Base-by-base conservation (phyloP, 768 basidiomycete species). In the Termitomyces sp. region DNA sequence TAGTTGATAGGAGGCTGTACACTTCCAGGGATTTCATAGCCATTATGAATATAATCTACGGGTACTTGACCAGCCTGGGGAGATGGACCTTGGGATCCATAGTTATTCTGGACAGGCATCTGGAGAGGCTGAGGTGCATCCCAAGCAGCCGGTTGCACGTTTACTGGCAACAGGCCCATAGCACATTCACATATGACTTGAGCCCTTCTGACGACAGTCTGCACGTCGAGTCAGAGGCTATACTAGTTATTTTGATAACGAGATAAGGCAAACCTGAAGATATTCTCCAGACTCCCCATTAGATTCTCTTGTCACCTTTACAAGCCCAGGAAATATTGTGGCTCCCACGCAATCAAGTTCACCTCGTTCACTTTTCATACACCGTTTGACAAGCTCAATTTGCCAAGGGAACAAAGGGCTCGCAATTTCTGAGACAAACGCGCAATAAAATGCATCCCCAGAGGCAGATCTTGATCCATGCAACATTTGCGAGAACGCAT, bases 131-230 rank as follows among this genome's bases (percentile, higher is more conserved):
- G 56, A 34, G 25, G 31, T 14, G 34, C 14, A 6, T 6, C 31
- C 17, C n/a, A 10, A 32, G 12, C 31, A 63, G 62, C 63, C 34
- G 62, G 66, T 46, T 68, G 66, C 45, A 42, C 3, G 17, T 49
- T 58, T 12, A 69, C 60, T 15, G 67, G 65, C 59, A 69, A 67
- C 11, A 77, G 76, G 9, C 76, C 76, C 70, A 92, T 74, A 1
- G 92, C 91, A 68, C 90, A 95, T 73, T 91, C 89, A 67, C 92
- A 94, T 50, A 94, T 86, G 14, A 92, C 92, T 73, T 94, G 93
- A 15, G 93, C 92, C 56, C 92, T 78, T 62, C 91, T 75, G 11
- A 95, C 90, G 49, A 94, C 87, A 17, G 85, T 87, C 80, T 83
- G 66, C 31, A 57, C 10, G 12, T 43, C 20, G 11, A 53, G 9